phyloP scores from a whole-genome alignment of 192 early-diverging fungal genomes.

The Mortierella alpina region DNA sequence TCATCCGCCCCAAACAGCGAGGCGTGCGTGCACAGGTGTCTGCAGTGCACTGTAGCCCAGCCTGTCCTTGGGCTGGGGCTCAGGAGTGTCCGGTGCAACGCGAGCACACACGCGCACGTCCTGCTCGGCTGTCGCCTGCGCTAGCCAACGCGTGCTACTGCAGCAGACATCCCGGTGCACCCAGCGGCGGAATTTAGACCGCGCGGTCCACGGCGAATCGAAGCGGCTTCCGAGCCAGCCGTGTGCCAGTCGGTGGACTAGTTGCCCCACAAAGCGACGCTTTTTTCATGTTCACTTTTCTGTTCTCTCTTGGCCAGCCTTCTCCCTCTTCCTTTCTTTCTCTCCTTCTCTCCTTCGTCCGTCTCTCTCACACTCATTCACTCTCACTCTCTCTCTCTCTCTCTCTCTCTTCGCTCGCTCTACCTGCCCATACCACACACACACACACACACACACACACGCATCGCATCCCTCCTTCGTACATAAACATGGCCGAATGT shows the following conservation, averaged over 20 bases:
- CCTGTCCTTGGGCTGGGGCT: too few relatives aligned
- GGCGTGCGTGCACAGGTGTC: too few relatives aligned
- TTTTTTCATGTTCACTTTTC: neutral
- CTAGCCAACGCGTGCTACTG: too few relatives aligned
- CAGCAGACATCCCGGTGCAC: too few relatives aligned
- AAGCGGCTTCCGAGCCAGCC: too few relatives aligned
- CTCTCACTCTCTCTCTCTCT: neutral
- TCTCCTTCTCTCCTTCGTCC: neutral
- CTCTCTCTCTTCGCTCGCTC: neutral
- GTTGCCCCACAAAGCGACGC: neutral
- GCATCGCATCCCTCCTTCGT: neutral
- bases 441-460: neutral
- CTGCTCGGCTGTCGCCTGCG: too few relatives aligned
- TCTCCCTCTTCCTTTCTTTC: neutral
- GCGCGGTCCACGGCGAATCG: neutral
- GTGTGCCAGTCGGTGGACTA: too few relatives aligned
- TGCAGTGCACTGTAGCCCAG: too few relatives aligned
- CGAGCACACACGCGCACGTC: too few relatives aligned
- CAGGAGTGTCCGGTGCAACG: too few relatives aligned
- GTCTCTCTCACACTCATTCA: neutral
- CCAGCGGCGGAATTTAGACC: neutral
- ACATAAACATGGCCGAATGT: slow-evolving; percentile 71
- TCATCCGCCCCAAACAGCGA: too few relatives aligned
- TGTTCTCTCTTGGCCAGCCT: neutral
- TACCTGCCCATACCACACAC: neutral